These are phyloP conservation scores for Eucalyptus erythrocorys DNA, from an alignment of 345 rosid genomes.

Conservation along the genomic window DNA sequence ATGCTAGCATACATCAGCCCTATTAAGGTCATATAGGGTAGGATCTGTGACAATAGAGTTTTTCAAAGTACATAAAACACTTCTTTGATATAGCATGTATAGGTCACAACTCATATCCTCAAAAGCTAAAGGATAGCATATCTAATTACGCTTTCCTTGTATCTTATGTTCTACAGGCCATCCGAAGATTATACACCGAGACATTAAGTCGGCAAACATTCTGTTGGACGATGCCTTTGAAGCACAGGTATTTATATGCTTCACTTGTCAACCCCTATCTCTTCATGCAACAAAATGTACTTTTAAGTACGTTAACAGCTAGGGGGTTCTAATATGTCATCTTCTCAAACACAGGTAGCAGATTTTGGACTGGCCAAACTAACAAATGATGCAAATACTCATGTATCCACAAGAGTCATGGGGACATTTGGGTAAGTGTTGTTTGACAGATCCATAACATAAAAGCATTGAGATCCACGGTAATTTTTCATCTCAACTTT, in stretches of 20 bases:
- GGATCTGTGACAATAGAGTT: background rate
- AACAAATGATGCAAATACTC: conserved; percentile 66
- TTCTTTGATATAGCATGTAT: background rate
- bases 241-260: conserved; percentile 53
- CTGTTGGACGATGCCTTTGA: conserved; percentile 68
- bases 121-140: background rate
- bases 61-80: background rate
- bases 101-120: background rate
- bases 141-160: background rate
- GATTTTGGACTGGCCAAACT: conserved; percentile 98
- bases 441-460: background rate
- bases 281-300: background rate
- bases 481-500: background rate
- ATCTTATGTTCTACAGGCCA: conserved; percentile 35
- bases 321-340: background rate
- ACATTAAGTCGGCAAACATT: conserved; percentile 91
- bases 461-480: background rate
- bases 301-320: background rate
- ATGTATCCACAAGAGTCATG: conserved; percentile 99
- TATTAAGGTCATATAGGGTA: background rate
- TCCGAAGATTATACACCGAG: conserved; percentile 92
- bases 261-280: background rate
- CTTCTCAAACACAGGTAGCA: conserved; percentile 54
- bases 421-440: conserved; percentile 95
- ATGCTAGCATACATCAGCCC: background rate